Percentiles rank a stretch among this genome's conserved stretches.
These are phyloP conservation scores for Salvia rosmarinus DNA, from an alignment of 257 asterid genomes.

Conservation along the genomic window DNA sequence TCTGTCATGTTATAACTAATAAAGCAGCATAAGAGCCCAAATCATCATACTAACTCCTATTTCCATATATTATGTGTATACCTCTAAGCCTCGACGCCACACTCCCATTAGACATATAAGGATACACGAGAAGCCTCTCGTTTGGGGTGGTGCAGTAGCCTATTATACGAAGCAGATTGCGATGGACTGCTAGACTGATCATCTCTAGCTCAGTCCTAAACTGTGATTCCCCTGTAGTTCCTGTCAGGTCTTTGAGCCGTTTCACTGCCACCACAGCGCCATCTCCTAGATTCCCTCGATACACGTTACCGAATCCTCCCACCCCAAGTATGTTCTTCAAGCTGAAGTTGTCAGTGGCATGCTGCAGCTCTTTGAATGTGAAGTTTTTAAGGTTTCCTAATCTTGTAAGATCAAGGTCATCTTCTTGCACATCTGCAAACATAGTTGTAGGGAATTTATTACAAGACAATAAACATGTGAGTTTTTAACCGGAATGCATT, in stretches of 20 bases:
- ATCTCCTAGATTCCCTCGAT: slow-evolving; percentile 66
- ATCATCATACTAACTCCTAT: background rate
- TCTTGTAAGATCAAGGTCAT: slow-evolving; percentile 61
- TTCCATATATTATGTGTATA: background rate
- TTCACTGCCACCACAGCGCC: slow-evolving; percentile 81
- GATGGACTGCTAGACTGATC: slow-evolving; percentile 90
- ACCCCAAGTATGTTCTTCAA: slow-evolving; percentile 87
- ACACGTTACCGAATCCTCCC: slow-evolving; percentile 95
- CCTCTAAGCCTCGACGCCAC: slow-evolving; percentile 91
- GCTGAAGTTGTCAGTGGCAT: slow-evolving; percentile 79
- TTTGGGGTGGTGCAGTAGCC: slow-evolving; percentile 77
- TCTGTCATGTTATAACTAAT: slow-evolving; percentile 31
- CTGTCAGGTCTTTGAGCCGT: slow-evolving; percentile 76
- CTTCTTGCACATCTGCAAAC: slow-evolving; percentile 69
- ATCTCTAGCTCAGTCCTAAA: slow-evolving; percentile 83
- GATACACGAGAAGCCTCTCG: slow-evolving; percentile 91
- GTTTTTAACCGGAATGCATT: background rate
- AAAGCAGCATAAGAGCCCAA: slow-evolving; percentile 20
- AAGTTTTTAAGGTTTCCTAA: slow-evolving; percentile 78
- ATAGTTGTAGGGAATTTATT: background rate
- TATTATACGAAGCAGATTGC: slow-evolving; percentile 74
- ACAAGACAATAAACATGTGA: background rate
- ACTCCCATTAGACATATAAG: slow-evolving; percentile 94
- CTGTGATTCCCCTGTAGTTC: slow-evolving; percentile 84
- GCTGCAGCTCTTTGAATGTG: slow-evolving; percentile 85